Base-by-base conservation (phyloP, 2,329 filamentous ascomycete species). In the Colletotrichum lini region DNA sequence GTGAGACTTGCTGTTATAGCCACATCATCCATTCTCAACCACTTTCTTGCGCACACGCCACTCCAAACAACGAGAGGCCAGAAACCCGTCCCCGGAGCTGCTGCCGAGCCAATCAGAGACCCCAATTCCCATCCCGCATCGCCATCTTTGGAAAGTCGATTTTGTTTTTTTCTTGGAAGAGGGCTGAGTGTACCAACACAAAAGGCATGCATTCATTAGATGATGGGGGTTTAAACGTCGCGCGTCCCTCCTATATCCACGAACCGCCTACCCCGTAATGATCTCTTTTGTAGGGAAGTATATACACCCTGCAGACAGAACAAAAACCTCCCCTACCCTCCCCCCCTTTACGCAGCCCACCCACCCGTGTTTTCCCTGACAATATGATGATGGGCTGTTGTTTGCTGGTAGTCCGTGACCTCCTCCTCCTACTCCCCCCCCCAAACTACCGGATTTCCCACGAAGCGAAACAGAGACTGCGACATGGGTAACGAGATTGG, bases 401-500 rank as follows among this genome's bases (percentile, higher is more conserved):
- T 57, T 57, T 57, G 4, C 12, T 30, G 40, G 42, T 50, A 61
- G 30, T 38, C 58, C 45, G 21, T 50, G 58, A 50, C 58, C 23
- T 45, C 30, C 30, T 21, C 18, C 26, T 26, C 26, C 26, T 26
- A 3, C 26, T 26, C 23, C 23, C 23, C 2, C 23, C 26, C 4
- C 26, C 26, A 12, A 18, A 35, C 26, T 49, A n/a, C 30, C 58
- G 30, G 45, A 30, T 30, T 50, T 61, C 38, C 56, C 26, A 50
- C 15, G 30, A 50, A 49, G 58, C 58, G 58, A 61, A 61, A 61
- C 58, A 50, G 58, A 50, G 21, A 61, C 58, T 7, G 30, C 58
- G 58, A 50, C 58, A 61, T 61, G 58, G 58, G 58, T 26, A 26
- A 50, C 30, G 58, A 61, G 58, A 61, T 61, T 61, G 45, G 54